phyloP scores from a whole-genome alignment of 108 stramenopile genomes.

The Seminavis robusta region DNA sequence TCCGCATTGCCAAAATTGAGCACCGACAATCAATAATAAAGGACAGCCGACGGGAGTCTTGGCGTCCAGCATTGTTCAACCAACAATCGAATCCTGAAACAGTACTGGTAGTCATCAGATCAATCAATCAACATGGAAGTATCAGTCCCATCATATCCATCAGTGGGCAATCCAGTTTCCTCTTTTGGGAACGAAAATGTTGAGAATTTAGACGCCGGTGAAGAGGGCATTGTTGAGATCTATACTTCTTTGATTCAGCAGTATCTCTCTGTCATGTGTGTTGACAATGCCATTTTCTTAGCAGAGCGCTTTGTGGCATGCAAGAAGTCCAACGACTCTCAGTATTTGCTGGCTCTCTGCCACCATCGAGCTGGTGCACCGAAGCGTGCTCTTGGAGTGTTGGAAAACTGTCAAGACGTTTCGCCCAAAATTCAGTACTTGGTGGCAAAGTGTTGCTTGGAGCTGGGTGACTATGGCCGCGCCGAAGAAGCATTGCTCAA shows the following conservation, averaged over 20 bases:
- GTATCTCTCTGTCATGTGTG: constrained; percentile 60
- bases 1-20: too few relatives aligned
- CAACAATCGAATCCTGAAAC: too few relatives aligned
- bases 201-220: too few relatives aligned
- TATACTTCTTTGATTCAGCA: constrained; percentile 78
- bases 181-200: too few relatives aligned
- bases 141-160: too few relatives aligned
- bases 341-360: constrained; percentile 69
- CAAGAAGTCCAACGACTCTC: constrained; percentile 42
- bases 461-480: constrained; percentile 60
- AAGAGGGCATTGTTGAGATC: too few relatives aligned
- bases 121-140: too few relatives aligned
- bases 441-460: constrained; percentile 62
- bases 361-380: constrained; percentile 62
- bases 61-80: too few relatives aligned
- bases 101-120: too few relatives aligned
- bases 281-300: constrained; percentile 80
- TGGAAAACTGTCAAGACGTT: constrained; percentile 29
- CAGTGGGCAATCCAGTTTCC: too few relatives aligned
- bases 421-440: constrained; percentile 44
- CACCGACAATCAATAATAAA: too few relatives aligned
- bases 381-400: constrained; percentile 46
- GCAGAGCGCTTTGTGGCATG: constrained; percentile 74
- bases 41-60: too few relatives aligned
- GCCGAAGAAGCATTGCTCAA: constrained; percentile 75